These are phyloP conservation scores for Wallacemonas sp. DNA, from an alignment of 208 protist species.

Conservation along the genomic window DNA sequence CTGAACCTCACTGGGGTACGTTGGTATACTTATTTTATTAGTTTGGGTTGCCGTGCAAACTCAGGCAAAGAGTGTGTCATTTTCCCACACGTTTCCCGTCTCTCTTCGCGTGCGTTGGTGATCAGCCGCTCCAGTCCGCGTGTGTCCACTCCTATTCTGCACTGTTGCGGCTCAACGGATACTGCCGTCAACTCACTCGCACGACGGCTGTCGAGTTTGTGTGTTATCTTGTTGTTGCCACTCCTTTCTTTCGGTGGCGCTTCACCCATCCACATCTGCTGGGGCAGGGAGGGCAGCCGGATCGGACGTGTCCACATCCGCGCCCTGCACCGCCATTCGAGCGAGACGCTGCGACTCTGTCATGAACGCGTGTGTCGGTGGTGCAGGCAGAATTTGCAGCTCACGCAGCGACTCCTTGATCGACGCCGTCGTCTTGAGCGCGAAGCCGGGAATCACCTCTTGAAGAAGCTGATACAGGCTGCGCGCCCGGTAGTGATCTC, in stretches of 20 bases:
- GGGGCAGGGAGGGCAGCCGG: background rate
- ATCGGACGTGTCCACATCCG: background rate
- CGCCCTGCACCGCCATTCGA: background rate
- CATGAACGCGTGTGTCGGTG: slow-evolving; percentile 61
- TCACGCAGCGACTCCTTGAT: slow-evolving; percentile 54
- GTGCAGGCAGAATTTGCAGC: slow-evolving; percentile 50
- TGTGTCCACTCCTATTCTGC: too few species aligned
- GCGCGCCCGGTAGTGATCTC: slow-evolving; percentile 75
- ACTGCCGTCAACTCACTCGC: too few species aligned
- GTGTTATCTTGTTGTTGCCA: background rate
- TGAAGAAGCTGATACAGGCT: slow-evolving; percentile 71
- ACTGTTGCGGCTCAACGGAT: too few species aligned
- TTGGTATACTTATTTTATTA: too few species aligned
- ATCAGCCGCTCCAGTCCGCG: too few species aligned
- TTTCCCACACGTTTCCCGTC: too few species aligned
- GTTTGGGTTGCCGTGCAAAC: too few species aligned
- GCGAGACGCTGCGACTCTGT: slow-evolving; percentile 37
- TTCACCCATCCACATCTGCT: background rate
- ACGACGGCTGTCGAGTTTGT: too few species aligned
- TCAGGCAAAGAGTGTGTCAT: too few species aligned
- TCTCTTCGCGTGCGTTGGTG: too few species aligned
- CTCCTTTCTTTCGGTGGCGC: too few species aligned
- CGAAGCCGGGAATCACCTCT: slow-evolving; percentile 78
- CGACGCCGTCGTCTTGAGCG: slow-evolving; percentile 53
- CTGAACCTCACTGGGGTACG: too few species aligned